Base-by-base conservation (phyloP, 768 basidiomycete species). In the Tricholoma flavovirens region DNA sequence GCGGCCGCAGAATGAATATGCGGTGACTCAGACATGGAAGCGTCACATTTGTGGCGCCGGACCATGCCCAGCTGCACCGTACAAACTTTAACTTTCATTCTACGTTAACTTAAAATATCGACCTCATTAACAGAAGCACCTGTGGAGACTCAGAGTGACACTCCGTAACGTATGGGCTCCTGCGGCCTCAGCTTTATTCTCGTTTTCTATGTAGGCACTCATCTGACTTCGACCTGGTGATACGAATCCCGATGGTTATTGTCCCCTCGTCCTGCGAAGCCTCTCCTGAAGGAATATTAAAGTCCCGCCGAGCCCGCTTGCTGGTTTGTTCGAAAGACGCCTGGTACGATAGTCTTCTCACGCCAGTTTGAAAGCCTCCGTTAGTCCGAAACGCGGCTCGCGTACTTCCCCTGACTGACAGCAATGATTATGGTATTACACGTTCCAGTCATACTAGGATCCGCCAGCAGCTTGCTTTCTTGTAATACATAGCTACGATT, bases 361-460 rank as follows among this genome's bases (percentile, higher is more conserved):
- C 30, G 29, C 29, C 46, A 49, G n/a, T 2, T 17, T 10, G 7
- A 30, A 26, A 46, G 46, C 26, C 21, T 49, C 46, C 29, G 51
- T 29, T 30, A 2, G 42, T 43, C 30, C 17, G 33, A 26, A 49
- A 49, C 35, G 33, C 45, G 38, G 50, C 49, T 36, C 46, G 54
- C 48, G 17, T 43, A 24, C 46, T 48, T 46, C 21, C 49, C 51
- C 10, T 19, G 33, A 54, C 32, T 17, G 45, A 12, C 32, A 32
- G 21, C 1, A 48, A 61, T 55, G 10, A 35, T 43, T 56, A 53
- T 57, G 54, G 58, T 51, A 59, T 17, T 48, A 45, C 45, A 35
- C 42, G 21, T 10, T 46, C 58, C 33, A 38, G 17, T 42, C 26
- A 26, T 32, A n/a, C n/a, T n/a, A 11, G 48, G 32, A 55, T 33